Base-by-base conservation (phyloP, 1,284 basidiomycete species). In the Athelia sp. region DNA sequence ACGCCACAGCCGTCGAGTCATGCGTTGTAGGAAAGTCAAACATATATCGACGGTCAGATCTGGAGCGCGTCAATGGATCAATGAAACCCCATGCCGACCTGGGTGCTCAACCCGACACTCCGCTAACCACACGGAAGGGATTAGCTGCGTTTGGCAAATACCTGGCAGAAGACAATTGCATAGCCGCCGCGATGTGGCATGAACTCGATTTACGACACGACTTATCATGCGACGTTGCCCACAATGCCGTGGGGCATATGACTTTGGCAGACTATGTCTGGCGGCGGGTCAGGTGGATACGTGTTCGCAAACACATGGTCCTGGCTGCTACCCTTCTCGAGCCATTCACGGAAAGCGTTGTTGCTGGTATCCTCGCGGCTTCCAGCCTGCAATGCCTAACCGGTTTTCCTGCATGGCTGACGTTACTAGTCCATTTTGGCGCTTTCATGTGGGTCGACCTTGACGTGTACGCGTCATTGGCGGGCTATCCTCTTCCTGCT, bases 21-120 rank as follows among this genome's bases (percentile, higher is more conserved):
- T 99, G 97, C 65, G 93, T 99, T 13, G 90, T 98, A 56, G 97
- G 97, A 56, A 99, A 99, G 70, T 95, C 93, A 50, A 95, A 94
- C 67, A 68, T 99, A 54, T 99, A 95, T 69, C 86, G 92, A 43
- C 88, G 92, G 48, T 89, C 90, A 32, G 93, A 97, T 64, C 69
- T 96, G 38, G 87, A 90, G 47, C 77, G 76, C 23, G 74, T 89
- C 47, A 79, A 82, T 52, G 84, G 79, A 15, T 77, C 80, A 1
- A 64, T 84, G 47, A 78, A 75, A 56, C 51, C 58, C 14, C 51
- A 60, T 50, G 61, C 59, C 19, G 56, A 55, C 42, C 64, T 61
- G 18, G 56, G 54, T 14, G 55, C 54, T 34, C 67, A 66, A 45
- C 26, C 26, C 26, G 26, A 29, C 4, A 4, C 26, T 4, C 4